These are phyloP conservation scores for Hsuehochloa calcarea DNA, from an alignment of 176 grass and related monocot genomes.

Conservation along the genomic window DNA sequence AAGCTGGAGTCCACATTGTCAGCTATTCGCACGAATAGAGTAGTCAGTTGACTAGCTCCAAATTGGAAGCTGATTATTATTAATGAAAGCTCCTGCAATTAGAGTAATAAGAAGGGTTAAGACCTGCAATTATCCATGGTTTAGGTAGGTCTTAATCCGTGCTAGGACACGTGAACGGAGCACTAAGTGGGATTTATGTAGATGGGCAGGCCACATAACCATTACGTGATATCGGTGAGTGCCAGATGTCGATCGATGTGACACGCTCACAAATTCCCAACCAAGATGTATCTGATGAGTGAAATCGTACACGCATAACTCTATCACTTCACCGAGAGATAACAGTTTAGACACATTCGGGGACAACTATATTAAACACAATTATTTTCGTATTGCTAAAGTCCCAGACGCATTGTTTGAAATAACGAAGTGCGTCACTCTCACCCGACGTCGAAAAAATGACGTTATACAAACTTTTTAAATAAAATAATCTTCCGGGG, in stretches of 20 bases:
- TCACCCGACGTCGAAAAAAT: background rate
- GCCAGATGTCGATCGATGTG: background rate
- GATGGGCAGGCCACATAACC: background rate
- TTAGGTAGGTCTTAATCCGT: background rate
- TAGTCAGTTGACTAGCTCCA: background rate
- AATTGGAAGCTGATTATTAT: background rate
- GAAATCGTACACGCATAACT: too few relatives aligned
- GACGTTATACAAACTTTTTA: background rate
- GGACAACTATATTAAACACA: background rate
- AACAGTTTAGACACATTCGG: too few relatives aligned
- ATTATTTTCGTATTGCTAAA: background rate
- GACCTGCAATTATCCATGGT: constrained; percentile 6
- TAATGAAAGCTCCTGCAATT: background rate
- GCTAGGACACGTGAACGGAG: background rate
- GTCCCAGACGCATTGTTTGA: background rate
- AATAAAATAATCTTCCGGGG: too few relatives aligned
- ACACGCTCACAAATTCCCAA: too few relatives aligned
- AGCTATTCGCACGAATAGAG: background rate
- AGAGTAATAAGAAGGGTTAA: background rate
- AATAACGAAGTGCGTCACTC: background rate
- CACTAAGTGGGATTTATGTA: background rate
- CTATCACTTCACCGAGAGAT: too few relatives aligned
- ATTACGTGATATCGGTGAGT: background rate
- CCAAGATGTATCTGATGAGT: too few relatives aligned
- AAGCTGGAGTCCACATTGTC: background rate